Evolutionary conservation across 331 rosid genomes (phyloP).

Genomic region (Pyrus hybrid): DNA sequence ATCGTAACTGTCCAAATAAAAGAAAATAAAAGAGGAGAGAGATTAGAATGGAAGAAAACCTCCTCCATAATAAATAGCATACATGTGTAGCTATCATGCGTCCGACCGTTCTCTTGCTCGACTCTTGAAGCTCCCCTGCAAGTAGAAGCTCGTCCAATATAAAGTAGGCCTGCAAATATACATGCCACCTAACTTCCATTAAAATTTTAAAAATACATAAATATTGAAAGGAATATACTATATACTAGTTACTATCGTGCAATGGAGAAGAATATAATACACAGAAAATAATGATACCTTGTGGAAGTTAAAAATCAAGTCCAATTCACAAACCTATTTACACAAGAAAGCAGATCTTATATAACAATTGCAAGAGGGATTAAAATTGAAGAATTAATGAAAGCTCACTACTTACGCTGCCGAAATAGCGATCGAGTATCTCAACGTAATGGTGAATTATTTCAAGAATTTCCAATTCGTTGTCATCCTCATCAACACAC

Average conservation of each 20-base stretch:
- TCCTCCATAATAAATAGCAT: neutral
- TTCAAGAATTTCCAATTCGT: constrained; percentile 7
- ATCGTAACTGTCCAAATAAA: too few species aligned
- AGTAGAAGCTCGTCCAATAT: constrained; percentile 6
- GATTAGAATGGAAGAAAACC: too few species aligned
- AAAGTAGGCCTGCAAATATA: neutral
- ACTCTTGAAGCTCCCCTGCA: constrained; percentile 15
- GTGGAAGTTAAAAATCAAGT: constrained; percentile 7
- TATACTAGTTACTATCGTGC: too few species aligned
- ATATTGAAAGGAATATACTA: neutral
- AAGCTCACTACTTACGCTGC: neutral
- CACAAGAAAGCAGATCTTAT: neutral
- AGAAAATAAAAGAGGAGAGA: too few species aligned
- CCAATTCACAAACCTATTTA: constrained; percentile 5
- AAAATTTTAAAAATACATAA: neutral
- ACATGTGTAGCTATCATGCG: constrained; percentile 8
- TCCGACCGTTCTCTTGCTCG: constrained; percentile 3
- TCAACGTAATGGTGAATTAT: constrained; percentile 13
- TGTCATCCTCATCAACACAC: constrained; percentile 1
- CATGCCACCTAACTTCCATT: neutral
- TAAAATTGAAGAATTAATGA: neutral
- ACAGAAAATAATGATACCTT: neutral
- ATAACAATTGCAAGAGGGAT: neutral
- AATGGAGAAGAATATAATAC: too few species aligned
- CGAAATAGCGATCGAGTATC: constrained; percentile 2